These are phyloP conservation scores for Collybiopsis luxurians DNA, from an alignment of 768 basidiomycete species.

Conservation along the genomic window DNA sequence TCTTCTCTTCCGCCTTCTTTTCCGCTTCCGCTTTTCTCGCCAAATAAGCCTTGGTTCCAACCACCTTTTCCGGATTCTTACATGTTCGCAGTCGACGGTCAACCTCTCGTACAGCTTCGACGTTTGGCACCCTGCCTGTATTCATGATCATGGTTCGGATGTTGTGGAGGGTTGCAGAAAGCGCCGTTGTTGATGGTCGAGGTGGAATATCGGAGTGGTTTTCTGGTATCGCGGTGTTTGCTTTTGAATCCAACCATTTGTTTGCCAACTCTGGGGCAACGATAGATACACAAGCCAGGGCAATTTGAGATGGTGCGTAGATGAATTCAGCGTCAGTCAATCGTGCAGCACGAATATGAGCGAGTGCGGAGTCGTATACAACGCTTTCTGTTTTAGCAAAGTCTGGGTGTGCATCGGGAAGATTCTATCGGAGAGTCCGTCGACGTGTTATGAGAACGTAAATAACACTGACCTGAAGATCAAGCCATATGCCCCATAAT, in stretches of 20 bases:
- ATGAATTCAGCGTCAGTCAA: constrained; percentile 90
- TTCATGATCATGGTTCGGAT: constrained; percentile 55
- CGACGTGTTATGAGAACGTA: not conserved
- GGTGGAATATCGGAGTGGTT: constrained; percentile 16
- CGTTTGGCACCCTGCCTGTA: constrained; percentile 62
- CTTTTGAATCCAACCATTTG: constrained; percentile 57
- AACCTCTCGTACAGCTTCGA: constrained; percentile 84
- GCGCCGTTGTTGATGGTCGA: constrained; percentile 20
- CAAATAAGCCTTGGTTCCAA: constrained; percentile 81
- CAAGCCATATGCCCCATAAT: constrained; percentile 85
- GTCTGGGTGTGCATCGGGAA: constrained; percentile 49
- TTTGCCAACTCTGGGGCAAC: constrained; percentile 57
- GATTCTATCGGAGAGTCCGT: constrained; percentile 37
- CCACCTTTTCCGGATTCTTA: constrained; percentile 95
- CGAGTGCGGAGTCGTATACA: constrained; percentile 64
- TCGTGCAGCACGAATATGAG: constrained; percentile 72
- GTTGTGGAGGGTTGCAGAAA: constrained; percentile 41
- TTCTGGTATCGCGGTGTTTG: constrained; percentile 20
- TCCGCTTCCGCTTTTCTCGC: constrained; percentile 73
- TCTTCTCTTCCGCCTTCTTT: constrained; percentile 64
- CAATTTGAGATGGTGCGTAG: constrained; percentile 92
- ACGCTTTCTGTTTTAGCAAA: constrained; percentile 36
- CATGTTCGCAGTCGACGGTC: constrained; percentile 85
- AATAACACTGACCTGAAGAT: constrained; percentile 64
- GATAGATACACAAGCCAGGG: constrained; percentile 73